phyloP scores from a whole-genome alignment of 2,329 filamentous ascomycete species.

The Aspergillus chevalieri region DNA sequence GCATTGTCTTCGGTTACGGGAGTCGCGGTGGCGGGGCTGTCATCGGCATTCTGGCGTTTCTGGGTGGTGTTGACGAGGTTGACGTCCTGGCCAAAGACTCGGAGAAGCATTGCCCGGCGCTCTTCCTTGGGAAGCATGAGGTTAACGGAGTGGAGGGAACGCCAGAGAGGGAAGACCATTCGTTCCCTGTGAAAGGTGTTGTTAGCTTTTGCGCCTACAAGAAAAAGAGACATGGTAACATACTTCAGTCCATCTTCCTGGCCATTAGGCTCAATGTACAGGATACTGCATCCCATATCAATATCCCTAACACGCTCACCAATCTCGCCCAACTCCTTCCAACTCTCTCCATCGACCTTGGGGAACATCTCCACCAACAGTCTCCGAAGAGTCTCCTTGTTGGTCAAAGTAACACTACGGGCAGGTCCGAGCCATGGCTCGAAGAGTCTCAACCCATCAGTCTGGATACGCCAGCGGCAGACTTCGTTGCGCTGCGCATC shows the following conservation, averaged over 20 bases:
- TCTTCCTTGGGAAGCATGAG: slow-evolving; percentile 99
- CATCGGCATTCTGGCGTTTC: slow-evolving; percentile 18
- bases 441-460: slow-evolving; percentile 83
- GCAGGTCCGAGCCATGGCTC: slow-evolving; percentile 81
- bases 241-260: slow-evolving; percentile 52
- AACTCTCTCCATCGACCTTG: slow-evolving; percentile 68
- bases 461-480: slow-evolving; percentile 92
- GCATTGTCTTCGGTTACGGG: neutral
- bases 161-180: slow-evolving; percentile 89
- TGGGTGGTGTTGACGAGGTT: slow-evolving; percentile 63
- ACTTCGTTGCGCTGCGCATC: slow-evolving; percentile 80
- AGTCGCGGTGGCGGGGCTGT: slow-evolving; percentile 6
- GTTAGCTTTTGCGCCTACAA: slow-evolving; percentile 1
- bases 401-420: slow-evolving; percentile 67
- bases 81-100: slow-evolving; percentile 83
- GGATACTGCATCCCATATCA: slow-evolving; percentile 84
- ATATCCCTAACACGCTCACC: slow-evolving; percentile 74
- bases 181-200: slow-evolving; percentile 49
- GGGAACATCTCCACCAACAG: slow-evolving; percentile 97
- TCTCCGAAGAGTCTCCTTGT: slow-evolving; percentile 71
- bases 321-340: slow-evolving; percentile 76
- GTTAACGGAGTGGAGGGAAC: slow-evolving; percentile 85
- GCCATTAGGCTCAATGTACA: slow-evolving; percentile 72
- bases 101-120: slow-evolving; percentile 79
- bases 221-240: slow-evolving; percentile 7